A percentile compares a stretch with the other conserved stretches of the same genome.
Conservation (phyloP, 169 alveolate genomes). For the Plasmodium gonderi region DNA sequence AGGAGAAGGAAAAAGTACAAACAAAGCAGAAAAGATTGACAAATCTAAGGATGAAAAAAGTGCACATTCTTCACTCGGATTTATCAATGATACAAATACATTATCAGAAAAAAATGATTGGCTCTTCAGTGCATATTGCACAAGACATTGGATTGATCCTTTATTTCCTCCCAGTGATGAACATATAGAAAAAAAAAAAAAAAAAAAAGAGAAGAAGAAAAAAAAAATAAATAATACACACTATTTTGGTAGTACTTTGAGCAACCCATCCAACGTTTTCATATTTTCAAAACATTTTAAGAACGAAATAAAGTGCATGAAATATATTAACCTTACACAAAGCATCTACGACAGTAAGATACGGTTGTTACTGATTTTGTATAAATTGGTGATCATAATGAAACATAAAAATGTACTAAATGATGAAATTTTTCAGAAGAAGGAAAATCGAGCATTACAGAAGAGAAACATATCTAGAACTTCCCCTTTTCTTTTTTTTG, state of each 20-base stretch:
- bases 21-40: not conserved
- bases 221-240: not conserved
- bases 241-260: not conserved
- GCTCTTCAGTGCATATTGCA: not conserved
- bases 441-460: conserved; percentile 11
- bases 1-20: not conserved
- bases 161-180: not conserved
- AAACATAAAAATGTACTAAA: conserved; percentile 32
- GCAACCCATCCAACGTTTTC: not conserved
- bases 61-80: not conserved
- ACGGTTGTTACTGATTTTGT: conserved; percentile 16
- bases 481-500: conserved; percentile 48
- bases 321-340: conserved; percentile 46
- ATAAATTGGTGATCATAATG: conserved; percentile 30
- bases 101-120: not conserved
- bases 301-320: conserved; percentile 63
- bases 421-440: not conserved
- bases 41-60: not conserved
- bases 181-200: conserved; percentile 18
- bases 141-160: not conserved
- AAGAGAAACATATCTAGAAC: not conserved
- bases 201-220: not conserved
- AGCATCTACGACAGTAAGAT: conserved; percentile 55
- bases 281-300: conserved; percentile 26
- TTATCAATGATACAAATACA: too few species aligned